Evolutionary conservation across 2,329 filamentous ascomycete species (phyloP).

Genomic region (Trichothecium roseum): DNA sequence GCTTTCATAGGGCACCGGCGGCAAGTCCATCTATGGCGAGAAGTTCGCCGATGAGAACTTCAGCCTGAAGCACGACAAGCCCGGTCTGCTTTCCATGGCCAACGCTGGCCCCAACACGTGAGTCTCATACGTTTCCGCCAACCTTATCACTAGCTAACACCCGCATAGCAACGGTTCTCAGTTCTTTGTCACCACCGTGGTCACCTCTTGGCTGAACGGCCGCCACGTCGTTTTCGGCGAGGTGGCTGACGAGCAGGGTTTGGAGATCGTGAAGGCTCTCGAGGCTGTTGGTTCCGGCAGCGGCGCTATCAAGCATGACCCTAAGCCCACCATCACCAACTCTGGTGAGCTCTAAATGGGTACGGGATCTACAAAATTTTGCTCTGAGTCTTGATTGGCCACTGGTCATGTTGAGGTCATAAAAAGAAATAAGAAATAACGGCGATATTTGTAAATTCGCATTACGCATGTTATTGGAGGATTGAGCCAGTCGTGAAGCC

Average conservation of each 20-base stretch:
- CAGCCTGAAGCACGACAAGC: slow-evolving; percentile 57
- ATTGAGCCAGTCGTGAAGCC: too few relatives aligned
- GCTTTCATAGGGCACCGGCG: slow-evolving; percentile 63
- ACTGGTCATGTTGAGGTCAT: too few relatives aligned
- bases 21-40: slow-evolving; percentile 90
- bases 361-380: not conserved
- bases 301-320: slow-evolving; percentile 44
- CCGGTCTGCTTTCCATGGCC: slow-evolving; percentile 85
- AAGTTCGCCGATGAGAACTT: slow-evolving; percentile 96
- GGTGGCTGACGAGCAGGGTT: slow-evolving; percentile 42
- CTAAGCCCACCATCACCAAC: slow-evolving; percentile 48
- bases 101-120: slow-evolving; percentile 92
- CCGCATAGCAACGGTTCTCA: slow-evolving; percentile 84
- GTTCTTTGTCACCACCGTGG: slow-evolving; percentile 94
- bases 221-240: slow-evolving; percentile 81
- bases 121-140: slow-evolving; percentile 14
- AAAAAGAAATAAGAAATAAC: too few relatives aligned
- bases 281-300: slow-evolving; percentile 48
- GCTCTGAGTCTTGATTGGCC: too few relatives aligned
- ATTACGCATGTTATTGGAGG: too few relatives aligned
- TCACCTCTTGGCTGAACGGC: slow-evolving; percentile 75
- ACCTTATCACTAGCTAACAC: slow-evolving; percentile 13
- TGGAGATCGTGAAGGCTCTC: slow-evolving; percentile 47
- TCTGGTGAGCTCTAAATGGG: slow-evolving; percentile 40
- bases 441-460: too few relatives aligned